Conservation (phyloP, 2,329 filamentous ascomycete species). For the Exophiala phaeomuriformis region DNA sequence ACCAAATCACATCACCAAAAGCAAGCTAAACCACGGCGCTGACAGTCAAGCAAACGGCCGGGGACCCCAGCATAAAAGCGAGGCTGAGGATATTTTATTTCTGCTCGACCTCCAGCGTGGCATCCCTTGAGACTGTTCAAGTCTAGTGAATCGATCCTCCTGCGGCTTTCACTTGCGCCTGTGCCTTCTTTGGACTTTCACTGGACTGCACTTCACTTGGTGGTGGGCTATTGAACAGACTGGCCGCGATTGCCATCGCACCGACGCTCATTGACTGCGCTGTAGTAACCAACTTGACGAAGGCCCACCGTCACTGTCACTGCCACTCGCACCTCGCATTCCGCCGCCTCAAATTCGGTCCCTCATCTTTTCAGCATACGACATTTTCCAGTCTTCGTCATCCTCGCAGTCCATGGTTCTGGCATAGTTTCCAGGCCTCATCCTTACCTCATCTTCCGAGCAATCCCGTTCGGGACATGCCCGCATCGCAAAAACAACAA, state of each 20-base stretch:
- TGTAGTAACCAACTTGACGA: neutral
- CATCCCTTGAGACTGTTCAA: too few relatives aligned
- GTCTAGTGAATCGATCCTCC: neutral
- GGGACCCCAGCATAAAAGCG: neutral
- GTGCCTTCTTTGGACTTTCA: neutral
- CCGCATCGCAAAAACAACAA: conserved; percentile 29
- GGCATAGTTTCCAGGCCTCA: conserved; percentile 17
- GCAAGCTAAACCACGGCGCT: neutral
- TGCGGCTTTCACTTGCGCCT: neutral
- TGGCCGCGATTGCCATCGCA: neutral
- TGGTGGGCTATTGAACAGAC: neutral
- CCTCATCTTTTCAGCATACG: conserved; percentile 9
- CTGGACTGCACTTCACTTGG: neutral
- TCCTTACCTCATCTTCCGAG: conserved; percentile 28
- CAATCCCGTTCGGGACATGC: conserved; percentile 31
- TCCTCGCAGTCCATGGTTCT: conserved; percentile 17
- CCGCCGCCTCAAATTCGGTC: conserved; percentile 13
- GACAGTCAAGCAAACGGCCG: neutral
- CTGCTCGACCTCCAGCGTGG: neutral
- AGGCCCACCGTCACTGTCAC: conserved; percentile 1
- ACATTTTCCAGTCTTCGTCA: conserved; percentile 1
- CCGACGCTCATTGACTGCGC: neutral
- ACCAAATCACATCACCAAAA: neutral
- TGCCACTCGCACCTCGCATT: neutral
- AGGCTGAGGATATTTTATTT: neutral